These are phyloP conservation scores for Chaetomiaceae sp. DNA, from an alignment of 2,329 filamentous ascomycete species.

Conservation along the genomic window DNA sequence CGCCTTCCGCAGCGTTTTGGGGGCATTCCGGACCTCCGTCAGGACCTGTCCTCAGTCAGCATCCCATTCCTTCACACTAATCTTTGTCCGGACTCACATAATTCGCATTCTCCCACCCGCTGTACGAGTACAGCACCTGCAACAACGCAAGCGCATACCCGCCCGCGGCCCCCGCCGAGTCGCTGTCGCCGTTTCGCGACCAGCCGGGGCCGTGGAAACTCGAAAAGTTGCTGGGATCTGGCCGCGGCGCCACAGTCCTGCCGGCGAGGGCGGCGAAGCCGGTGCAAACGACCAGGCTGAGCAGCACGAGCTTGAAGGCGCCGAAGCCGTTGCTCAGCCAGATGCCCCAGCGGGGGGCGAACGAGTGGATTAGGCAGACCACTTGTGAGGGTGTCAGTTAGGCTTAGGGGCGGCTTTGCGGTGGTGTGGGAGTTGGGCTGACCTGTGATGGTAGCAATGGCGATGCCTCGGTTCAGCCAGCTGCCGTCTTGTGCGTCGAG, in stretches of 20 bases:
- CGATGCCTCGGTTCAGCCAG: conserved; percentile 33
- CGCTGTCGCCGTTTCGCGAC: background rate
- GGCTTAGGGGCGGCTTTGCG: background rate
- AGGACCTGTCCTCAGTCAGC: conserved; percentile 26
- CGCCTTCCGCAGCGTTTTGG: conserved; percentile 32
- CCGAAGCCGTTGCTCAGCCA: conserved; percentile 36
- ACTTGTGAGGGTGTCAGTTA: conserved; percentile 9
- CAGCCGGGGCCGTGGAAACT: conserved; percentile 26
- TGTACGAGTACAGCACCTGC: conserved; percentile 36
- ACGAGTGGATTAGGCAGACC: conserved; percentile 37
- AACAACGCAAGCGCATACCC: conserved; percentile 33
- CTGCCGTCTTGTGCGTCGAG: conserved; percentile 24
- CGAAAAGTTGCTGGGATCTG: conserved; percentile 27
- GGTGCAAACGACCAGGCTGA: conserved; percentile 31
- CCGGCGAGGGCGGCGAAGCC: conserved; percentile 32
- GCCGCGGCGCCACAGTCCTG: conserved; percentile 19
- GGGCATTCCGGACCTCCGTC: conserved; percentile 32
- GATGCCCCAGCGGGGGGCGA: conserved; percentile 32
- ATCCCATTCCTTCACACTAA: background rate
- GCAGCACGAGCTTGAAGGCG: conserved; percentile 34
- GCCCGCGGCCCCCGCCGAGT: conserved; percentile 18
- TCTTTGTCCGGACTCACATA: conserved; percentile 25
- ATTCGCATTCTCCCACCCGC: conserved; percentile 39
- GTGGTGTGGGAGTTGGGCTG: background rate
- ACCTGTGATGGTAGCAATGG: conserved; percentile 32